Base-by-base conservation (phyloP, 208 protist species). In the Leishmania gerbilli region DNA sequence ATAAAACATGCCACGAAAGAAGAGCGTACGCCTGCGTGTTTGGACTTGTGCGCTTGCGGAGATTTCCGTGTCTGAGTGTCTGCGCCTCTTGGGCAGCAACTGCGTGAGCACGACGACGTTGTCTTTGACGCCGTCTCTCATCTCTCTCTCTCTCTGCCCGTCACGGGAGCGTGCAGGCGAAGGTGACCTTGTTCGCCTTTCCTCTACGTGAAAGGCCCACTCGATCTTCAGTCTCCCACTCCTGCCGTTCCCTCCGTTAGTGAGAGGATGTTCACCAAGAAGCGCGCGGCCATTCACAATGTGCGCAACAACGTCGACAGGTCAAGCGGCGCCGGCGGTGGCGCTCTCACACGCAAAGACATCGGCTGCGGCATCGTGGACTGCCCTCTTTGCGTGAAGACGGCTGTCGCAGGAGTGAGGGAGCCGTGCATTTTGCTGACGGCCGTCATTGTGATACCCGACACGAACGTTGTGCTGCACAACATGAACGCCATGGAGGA, bases 401-500 rank as follows among this genome's bases (percentile, higher is more conserved):
- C 62, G 9, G 87, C 82, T 40, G 84, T 88, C n/a, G 86, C 68
- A 64, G 84, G 77, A 11, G 42, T 55, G 71, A 79, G 71, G 67
- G 83, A 37, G 45, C 71, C 60, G 74, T 88, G 79, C 21, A 34
- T 97, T 9, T 27, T 79, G 21, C 84, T 84, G 8, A 87, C 81
- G 31, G 31, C 21, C 15, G 60, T 77, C 3, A 84, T 97, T 34
- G 77, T 98, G 19, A 92, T 98, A 47, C 93, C 94, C 0, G 97
- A 99, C 84, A 95, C 95, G 5, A 97, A 98, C 82, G 92, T 98
- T 71, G 85, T 98, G n/a, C 85, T 98, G 68, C 95, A 98, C 82
- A 97, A 99, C 84, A 97, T 99, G 86, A 97, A 97, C 82, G 89
- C 91, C 27, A 84, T 99, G 5, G 95, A 98, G 83, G 89, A 96